These are phyloP conservation scores for Candida buenavistaensis DNA, from an alignment of 1,139 yeast genomes.

Conservation along the genomic window DNA sequence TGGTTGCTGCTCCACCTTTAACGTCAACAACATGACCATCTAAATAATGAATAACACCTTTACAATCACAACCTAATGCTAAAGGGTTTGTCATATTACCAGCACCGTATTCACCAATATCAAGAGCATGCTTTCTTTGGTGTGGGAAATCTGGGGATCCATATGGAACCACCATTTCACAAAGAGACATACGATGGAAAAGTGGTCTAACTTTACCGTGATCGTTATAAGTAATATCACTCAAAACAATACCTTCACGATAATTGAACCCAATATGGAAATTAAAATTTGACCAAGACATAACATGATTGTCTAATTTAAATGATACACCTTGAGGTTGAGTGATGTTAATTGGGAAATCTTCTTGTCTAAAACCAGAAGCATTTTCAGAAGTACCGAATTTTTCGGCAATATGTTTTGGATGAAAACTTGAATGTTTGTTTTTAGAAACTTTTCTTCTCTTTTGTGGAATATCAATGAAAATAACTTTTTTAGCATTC, in stretches of 20 bases:
- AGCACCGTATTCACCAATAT: conserved; percentile 86
- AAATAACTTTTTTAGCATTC: conserved; percentile 65
- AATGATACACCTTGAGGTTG: conserved; percentile 86
- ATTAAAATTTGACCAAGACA: conserved; percentile 75
- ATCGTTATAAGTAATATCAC: conserved; percentile 72
- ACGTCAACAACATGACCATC: conserved; percentile 72
- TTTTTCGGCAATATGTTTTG: conserved; percentile 59
- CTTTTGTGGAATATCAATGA: conserved; percentile 70
- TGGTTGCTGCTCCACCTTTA: conserved; percentile 66
- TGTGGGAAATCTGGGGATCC: conserved; percentile 90
- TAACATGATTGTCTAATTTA: conserved; percentile 63
- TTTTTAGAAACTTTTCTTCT: conserved; percentile 71
- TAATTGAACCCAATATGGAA: conserved; percentile 82
- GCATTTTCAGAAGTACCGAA: conserved; percentile 53
- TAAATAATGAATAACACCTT: conserved; percentile 78
- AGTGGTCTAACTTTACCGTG: conserved; percentile 70
- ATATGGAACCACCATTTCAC: conserved; percentile 90
- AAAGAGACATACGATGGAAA: conserved; percentile 74
- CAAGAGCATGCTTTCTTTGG: conserved; percentile 91
- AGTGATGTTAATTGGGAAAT: conserved; percentile 62
- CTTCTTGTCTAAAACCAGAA: conserved; percentile 56
- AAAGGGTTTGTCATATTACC: conserved; percentile 82
- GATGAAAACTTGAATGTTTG: conserved; percentile 70
- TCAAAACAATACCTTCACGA: conserved; percentile 80
- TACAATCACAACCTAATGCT: conserved; percentile 79